A percentile compares a stretch with the other conserved stretches of the same genome.
Conservation (phyloP, 208 protist species). For the Crithidia brevicula region DNA sequence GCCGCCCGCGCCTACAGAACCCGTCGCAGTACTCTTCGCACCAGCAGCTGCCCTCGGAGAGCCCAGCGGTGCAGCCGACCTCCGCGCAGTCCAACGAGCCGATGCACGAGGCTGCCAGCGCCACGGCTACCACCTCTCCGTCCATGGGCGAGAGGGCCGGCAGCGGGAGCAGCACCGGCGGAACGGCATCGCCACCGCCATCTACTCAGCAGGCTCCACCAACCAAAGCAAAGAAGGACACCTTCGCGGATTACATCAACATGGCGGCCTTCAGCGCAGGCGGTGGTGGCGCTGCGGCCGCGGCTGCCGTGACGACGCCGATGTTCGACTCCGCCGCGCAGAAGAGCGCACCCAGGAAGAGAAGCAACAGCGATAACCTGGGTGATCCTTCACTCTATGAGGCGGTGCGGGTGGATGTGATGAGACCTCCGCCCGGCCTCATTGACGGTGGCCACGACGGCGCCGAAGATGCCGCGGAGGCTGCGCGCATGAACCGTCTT, state of each 20-base stretch:
- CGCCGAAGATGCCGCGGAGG: constrained; percentile 7
- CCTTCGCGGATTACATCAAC: background rate
- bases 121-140: background rate
- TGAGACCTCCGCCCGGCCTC: constrained; percentile 7
- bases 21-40: background rate
- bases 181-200: background rate
- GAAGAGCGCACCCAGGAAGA: background rate
- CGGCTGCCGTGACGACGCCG: constrained; percentile 1
- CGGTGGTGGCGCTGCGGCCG: background rate
- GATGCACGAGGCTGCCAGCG: too few species aligned
- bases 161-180: constrained; percentile 2
- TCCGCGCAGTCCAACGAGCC: too few species aligned
- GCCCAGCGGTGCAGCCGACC: too few species aligned
- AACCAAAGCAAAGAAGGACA: background rate
- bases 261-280: background rate
- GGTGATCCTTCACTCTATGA: background rate
- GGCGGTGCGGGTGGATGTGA: constrained; percentile 19
- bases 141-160: background rate
- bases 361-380: background rate
- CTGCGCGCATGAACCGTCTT: constrained; percentile 22
- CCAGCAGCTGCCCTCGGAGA: background rate
- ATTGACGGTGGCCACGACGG: constrained; percentile 8
- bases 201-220: background rate
- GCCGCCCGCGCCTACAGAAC: background rate
- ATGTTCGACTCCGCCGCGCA: background rate